phyloP scores from a whole-genome alignment of 1,284 basidiomycete genomes.

The Leucoagaricus sp. region DNA sequence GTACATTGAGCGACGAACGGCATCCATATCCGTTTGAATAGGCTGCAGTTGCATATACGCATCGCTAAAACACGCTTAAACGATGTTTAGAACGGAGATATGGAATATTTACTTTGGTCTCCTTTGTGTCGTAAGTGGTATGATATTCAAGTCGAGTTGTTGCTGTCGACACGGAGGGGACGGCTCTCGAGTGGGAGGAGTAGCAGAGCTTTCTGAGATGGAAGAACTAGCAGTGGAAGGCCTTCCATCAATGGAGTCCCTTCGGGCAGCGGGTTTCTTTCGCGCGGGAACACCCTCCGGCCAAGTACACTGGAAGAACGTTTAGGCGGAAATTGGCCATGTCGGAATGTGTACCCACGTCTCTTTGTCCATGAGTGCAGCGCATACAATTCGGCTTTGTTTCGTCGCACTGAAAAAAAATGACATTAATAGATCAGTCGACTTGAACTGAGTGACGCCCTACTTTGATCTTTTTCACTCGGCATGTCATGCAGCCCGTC shows the following conservation, averaged over 20 bases:
- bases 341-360: conserved; percentile 45
- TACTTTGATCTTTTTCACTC: conserved; percentile 87
- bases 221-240: conserved; percentile 68
- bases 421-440: conserved; percentile 1
- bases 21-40: conserved; percentile 42
- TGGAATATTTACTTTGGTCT: conserved; percentile 50
- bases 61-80: conserved; percentile 30
- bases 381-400: conserved; percentile 78
- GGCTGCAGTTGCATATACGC: conserved; percentile 40
- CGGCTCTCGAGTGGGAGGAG: conserved; percentile 63
- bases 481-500: conserved; percentile 82
- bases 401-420: conserved; percentile 70
- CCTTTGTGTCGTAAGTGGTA: conserved; percentile 43
- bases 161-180: conserved; percentile 56
- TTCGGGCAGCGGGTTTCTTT: conserved; percentile 52
- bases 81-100: conserved; percentile 14
- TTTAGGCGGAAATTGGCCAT: conserved; percentile 10
- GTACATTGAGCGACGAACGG: conserved; percentile 50
- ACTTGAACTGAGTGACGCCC: conserved; percentile 21
- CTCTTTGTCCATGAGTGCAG: conserved; percentile 76
- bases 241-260: conserved; percentile 51
- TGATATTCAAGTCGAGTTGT: conserved; percentile 47
- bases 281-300: conserved; percentile 68
- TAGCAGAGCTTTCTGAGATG: conserved; percentile 56
- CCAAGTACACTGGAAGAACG: conserved; percentile 70